These are phyloP conservation scores for Cyclotella cryptica DNA, from an alignment of 108 stramenopile genomes.

Conservation along the genomic window DNA sequence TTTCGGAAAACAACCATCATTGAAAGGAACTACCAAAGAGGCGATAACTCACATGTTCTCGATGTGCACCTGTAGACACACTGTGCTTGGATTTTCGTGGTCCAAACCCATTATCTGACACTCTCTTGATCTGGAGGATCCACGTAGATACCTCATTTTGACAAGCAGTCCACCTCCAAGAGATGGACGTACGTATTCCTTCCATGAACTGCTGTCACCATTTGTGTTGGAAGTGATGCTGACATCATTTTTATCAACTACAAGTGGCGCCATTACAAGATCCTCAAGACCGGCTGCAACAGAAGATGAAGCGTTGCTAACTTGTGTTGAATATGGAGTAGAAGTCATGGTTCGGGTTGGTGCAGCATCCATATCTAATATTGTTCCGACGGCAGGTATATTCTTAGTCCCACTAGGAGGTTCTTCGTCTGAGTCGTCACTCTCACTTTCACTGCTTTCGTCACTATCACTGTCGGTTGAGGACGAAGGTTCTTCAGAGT, in stretches of 20 bases:
- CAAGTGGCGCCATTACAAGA: slow-evolving; percentile 84
- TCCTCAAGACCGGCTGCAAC: slow-evolving; percentile 70
- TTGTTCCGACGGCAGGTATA: slow-evolving; percentile 25
- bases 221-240: slow-evolving; percentile 23
- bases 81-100: slow-evolving; percentile 56
- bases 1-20: neutral
- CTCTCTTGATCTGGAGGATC: slow-evolving; percentile 52
- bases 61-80: slow-evolving; percentile 77
- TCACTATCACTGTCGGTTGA: slow-evolving; percentile 53
- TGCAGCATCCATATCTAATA: slow-evolving; percentile 31
- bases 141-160: slow-evolving; percentile 71
- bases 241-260: slow-evolving; percentile 46
- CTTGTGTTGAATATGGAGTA: slow-evolving; percentile 23
- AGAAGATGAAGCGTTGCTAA: slow-evolving; percentile 19
- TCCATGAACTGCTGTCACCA: slow-evolving; percentile 70
- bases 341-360: slow-evolving; percentile 9
- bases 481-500: slow-evolving; percentile 24
- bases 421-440: slow-evolving; percentile 20
- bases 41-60: slow-evolving; percentile 70
- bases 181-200: slow-evolving; percentile 73
- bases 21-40: neutral
- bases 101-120: slow-evolving; percentile 62
- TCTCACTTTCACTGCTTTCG: slow-evolving; percentile 44
- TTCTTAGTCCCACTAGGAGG: slow-evolving; percentile 3
- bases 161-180: slow-evolving; percentile 73